Evolutionary conservation across 2,329 filamentous ascomycete species (phyloP).

Genomic region (Raffaelea arxii): DNA sequence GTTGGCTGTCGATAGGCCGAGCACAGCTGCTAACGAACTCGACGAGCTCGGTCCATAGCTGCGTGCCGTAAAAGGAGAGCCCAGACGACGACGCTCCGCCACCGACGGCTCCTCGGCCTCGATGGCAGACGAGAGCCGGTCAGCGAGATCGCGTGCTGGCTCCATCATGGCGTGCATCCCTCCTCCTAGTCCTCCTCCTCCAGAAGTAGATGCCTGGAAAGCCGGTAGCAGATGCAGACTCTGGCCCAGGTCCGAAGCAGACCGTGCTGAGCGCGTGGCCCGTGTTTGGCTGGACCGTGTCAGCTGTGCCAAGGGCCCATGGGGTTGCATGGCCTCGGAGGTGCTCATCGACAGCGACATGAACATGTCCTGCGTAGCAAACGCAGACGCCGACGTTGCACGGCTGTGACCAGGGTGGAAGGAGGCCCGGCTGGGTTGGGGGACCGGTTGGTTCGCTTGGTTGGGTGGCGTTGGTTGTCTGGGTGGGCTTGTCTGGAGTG

Average conservation of each 20-base stretch:
- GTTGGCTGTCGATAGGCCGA: constrained; percentile 24
- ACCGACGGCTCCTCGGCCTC: constrained; percentile 17
- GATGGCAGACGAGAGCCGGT: constrained; percentile 7
- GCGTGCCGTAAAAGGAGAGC: constrained; percentile 45
- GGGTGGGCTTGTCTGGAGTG: too few species aligned
- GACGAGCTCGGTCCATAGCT: constrained; percentile 56
- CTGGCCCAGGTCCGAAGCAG: constrained; percentile 7
- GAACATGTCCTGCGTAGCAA: constrained; percentile 52
- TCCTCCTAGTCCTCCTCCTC: too few species aligned
- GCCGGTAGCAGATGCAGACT: not conserved
- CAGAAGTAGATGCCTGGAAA: not conserved
- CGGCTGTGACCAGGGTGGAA: constrained; percentile 36
- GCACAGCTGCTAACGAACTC: constrained; percentile 30
- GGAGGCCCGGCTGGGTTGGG: constrained; percentile 10
- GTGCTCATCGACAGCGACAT: constrained; percentile 55
- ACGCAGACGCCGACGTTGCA: constrained; percentile 32
- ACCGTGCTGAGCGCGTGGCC: not conserved
- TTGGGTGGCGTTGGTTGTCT: not conserved
- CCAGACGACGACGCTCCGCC: constrained; percentile 30
- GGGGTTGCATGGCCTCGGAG: constrained; percentile 53
- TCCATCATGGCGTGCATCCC: too few species aligned
- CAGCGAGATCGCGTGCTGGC: constrained; percentile 1
- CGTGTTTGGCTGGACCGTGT: constrained; percentile 24
- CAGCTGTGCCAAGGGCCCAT: constrained; percentile 51
- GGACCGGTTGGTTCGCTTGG: not conserved